These are phyloP conservation scores for Cercospora zeina DNA, from an alignment of 2,329 filamentous ascomycete species.

Conservation along the genomic window DNA sequence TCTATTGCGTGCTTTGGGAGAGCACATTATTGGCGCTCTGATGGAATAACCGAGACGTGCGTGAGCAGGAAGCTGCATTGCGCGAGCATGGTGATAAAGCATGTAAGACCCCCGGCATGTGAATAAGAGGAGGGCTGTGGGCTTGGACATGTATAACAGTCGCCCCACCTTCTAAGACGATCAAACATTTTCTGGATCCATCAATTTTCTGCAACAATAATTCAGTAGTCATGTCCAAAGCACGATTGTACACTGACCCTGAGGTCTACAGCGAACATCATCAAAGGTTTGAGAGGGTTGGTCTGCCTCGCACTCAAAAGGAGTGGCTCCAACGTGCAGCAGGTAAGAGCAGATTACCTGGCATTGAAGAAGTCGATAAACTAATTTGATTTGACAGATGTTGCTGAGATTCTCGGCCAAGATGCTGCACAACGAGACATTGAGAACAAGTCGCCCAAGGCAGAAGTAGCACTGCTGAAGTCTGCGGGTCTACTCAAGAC, in stretches of 20 bases:
- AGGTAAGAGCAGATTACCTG: background rate
- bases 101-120: constrained; percentile 7
- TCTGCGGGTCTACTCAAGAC: constrained; percentile 54
- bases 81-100: constrained; percentile 11
- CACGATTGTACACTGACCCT: constrained; percentile 33
- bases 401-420: constrained; percentile 52
- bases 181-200: background rate
- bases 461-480: constrained; percentile 56
- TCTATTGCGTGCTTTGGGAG: constrained; percentile 21
- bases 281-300: constrained; percentile 29
- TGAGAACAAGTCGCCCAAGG: constrained; percentile 55
- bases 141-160: background rate
- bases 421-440: constrained; percentile 53
- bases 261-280: constrained; percentile 32
- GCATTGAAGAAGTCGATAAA: background rate
- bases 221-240: constrained; percentile 14
- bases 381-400: constrained; percentile 38
- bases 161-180: background rate
- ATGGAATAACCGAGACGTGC: background rate
- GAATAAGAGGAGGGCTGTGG: background rate
- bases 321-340: constrained; percentile 52
- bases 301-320: constrained; percentile 44
- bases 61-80: background rate
- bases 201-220: background rate
- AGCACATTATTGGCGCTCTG: constrained; percentile 4